Evolutionary conservation across 78 protist genomes (phyloP).

Genomic region (Dictyostelium intermedium): DNA sequence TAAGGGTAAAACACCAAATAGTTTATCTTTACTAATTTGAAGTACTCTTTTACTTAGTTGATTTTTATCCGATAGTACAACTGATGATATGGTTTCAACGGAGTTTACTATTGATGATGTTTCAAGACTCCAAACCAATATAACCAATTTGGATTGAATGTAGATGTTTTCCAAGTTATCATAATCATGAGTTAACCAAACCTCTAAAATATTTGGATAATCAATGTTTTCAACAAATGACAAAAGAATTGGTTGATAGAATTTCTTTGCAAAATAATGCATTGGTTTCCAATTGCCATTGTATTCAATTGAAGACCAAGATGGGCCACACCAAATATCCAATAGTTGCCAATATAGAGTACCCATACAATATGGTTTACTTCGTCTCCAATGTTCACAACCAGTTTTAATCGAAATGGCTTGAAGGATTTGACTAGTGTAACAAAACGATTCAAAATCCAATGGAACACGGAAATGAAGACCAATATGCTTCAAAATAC

Average conservation of each 20-base stretch:
- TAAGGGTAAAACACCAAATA: neutral
- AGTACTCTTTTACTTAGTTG: neutral
- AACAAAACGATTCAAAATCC: conserved; percentile 11
- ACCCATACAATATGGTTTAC: conserved; percentile 88
- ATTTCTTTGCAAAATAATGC: conserved; percentile 81
- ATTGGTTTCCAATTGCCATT: conserved; percentile 82
- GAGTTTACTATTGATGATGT: neutral
- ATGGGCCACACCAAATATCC: conserved; percentile 87
- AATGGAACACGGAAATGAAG: conserved; percentile 66
- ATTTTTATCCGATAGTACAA: neutral
- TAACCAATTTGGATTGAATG: neutral
- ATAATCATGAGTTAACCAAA: conserved; percentile 37
- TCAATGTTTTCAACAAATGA: conserved; percentile 18
- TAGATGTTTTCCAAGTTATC: neutral
- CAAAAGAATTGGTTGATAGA: conserved; percentile 50
- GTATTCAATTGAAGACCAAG: conserved; percentile 88
- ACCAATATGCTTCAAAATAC: conserved; percentile 57
- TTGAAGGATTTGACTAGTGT: conserved; percentile 63
- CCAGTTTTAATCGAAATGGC: conserved; percentile 69
- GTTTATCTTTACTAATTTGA: neutral
- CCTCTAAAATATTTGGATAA: neutral
- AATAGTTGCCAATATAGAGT: conserved; percentile 91
- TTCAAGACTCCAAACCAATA: neutral
- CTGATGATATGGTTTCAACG: neutral
- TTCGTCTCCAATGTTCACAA: conserved; percentile 85